phyloP scores from a whole-genome alignment of 2,329 filamentous ascomycete genomes.

The Penicillium griseofulvum region DNA sequence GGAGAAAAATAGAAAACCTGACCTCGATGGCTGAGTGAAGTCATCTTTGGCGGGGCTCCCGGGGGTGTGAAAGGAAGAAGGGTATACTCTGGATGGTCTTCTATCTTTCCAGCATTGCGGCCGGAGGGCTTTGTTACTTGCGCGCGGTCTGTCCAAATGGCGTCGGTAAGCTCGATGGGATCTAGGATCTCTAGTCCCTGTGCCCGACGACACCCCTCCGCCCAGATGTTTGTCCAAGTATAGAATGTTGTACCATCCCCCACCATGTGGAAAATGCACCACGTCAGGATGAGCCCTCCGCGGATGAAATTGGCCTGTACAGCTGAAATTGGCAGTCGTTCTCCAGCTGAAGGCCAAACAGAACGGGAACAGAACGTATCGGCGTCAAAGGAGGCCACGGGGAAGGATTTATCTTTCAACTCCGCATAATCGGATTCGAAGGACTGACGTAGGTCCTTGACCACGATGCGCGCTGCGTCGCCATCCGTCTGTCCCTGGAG shows the following conservation, averaged over 20 bases:
- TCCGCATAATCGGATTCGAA: conserved; percentile 38
- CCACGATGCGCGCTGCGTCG: conserved; percentile 29
- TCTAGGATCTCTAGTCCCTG: conserved; percentile 24
- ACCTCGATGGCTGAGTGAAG: conserved; percentile 30
- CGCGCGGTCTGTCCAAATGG: conserved; percentile 31
- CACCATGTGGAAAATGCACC: conserved; percentile 32
- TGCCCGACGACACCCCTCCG: conserved; percentile 35
- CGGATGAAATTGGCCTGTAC: conserved; percentile 52
- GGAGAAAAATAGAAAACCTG: conserved; percentile 36
- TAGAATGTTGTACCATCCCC: conserved; percentile 36
- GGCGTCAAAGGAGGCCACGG: conserved; percentile 51
- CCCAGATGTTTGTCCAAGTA: conserved; percentile 35
- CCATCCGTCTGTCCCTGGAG: conserved; percentile 17
- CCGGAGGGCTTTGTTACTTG: conserved; percentile 31
- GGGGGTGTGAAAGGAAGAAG: conserved; percentile 30
- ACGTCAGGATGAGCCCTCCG: conserved; percentile 52
- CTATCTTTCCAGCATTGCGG: conserved; percentile 24
- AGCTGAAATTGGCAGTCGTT: conserved; percentile 39
- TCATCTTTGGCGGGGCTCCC: conserved; percentile 34
- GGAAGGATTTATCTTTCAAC: conserved; percentile 42
- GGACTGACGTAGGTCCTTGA: conserved; percentile 45
- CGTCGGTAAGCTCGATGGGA: conserved; percentile 26
- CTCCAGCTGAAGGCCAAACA: conserved; percentile 35
- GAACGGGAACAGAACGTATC: conserved; percentile 32
- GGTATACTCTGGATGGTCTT: conserved; percentile 35